Conservation (phyloP, 305 asterid genomes). For the Plantago coronopus region DNA sequence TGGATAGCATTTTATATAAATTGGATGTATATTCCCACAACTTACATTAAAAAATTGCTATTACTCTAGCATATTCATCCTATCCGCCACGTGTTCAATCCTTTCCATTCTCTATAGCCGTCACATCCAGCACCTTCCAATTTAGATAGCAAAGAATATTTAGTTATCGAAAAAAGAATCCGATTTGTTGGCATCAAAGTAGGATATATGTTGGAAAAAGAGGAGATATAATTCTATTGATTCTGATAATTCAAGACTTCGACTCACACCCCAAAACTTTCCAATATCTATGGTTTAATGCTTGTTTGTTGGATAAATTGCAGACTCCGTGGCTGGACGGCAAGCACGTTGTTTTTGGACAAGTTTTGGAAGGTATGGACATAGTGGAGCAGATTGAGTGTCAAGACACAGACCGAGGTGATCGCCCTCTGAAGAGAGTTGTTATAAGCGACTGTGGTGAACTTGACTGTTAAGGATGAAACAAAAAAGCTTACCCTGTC, state of each 20-base stretch:
- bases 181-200: background rate
- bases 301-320: slow-evolving; percentile 24
- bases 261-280: background rate
- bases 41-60: background rate
- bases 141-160: too few species aligned
- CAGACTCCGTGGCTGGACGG: slow-evolving; percentile 95
- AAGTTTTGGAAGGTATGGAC: slow-evolving; percentile 95
- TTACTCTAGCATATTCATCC: background rate
- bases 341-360: slow-evolving; percentile 94
- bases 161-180: too few species aligned
- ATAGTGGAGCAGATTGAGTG: slow-evolving; percentile 62
- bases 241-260: too few species aligned
- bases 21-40: background rate
- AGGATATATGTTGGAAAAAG: too few species aligned
- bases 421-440: slow-evolving; percentile 74
- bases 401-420: slow-evolving; percentile 91
- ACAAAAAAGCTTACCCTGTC: slow-evolving; percentile 2
- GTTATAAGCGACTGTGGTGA: slow-evolving; percentile 86
- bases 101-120: too few species aligned
- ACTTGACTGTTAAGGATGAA: slow-evolving; percentile 48
- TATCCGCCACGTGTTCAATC: background rate
- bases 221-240: too few species aligned
- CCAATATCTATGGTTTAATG: background rate
- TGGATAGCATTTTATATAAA: background rate
- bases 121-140: too few species aligned